Base-by-base conservation (phyloP, 1,284 basidiomycete genomes). In the Rhizoctonia solani region DNA sequence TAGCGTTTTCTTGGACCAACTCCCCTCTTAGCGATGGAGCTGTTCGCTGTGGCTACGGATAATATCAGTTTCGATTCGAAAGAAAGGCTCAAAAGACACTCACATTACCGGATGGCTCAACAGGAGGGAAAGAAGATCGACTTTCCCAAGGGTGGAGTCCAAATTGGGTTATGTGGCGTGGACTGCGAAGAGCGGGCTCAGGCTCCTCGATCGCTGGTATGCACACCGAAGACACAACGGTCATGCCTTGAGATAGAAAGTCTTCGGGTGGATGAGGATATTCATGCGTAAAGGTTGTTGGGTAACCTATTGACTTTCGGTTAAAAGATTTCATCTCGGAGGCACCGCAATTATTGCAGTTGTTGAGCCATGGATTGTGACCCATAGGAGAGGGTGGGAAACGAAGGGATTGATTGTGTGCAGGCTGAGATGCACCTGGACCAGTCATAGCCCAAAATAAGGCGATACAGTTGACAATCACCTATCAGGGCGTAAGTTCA, bases 151-250 rank as follows among this genome's bases (percentile, higher is more conserved):
- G 46, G 39, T 61, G 55, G 14, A 44, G 55, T 4, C 55, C 55
- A 23, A 58, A 58, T 13, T 42, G 21, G 4, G 55, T 30, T 21
- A 32, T 25, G 44, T 47, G 46, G 42, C 32, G 42, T 2, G 56
- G 56, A 39, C 56, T 61, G 2, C 44, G 56, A 6, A 61, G 46
- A 27, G 56, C 56, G 11, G 56, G 56, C 19, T 61, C 46, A 11
- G 56, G 56, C 32, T 61, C 56, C 16, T 61, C 56, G 23, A 61
- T 42, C n/a, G 56, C 30, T 30, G 56, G 56, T 30, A 61, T 61
- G 23, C 56, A 61, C n/a, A 61, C 56, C 4, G 56, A 61, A 4
- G 56, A 61, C 14, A 34, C 21, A 6, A 61, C 56, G 5, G 56
- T 61, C 56, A 61, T 61, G 1, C 56, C 56, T 27, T 61, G 56